Conservation (phyloP, 331 rosid species). For the Malus hybrid region DNA sequence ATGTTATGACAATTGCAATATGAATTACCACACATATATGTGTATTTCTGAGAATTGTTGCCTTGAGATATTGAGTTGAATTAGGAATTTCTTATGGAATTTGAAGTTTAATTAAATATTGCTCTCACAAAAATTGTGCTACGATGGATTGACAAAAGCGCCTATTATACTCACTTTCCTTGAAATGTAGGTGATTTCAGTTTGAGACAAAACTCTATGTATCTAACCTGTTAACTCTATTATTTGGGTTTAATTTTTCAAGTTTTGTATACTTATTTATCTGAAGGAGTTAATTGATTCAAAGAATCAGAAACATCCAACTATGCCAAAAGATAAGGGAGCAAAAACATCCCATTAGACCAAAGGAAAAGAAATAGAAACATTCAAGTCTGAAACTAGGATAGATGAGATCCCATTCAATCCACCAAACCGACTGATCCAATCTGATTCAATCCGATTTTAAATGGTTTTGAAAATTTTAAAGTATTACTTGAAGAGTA, state of each 20-base stretch:
- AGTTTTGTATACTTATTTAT: too few species aligned
- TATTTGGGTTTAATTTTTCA: too few species aligned
- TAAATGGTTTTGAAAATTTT: background rate
- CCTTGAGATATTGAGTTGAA: background rate
- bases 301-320: background rate
- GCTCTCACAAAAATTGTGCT: background rate
- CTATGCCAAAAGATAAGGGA: background rate
- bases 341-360: background rate
- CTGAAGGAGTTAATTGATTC: background rate
- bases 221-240: background rate
- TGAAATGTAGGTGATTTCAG: background rate
- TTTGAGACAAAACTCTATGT: background rate
- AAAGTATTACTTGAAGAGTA: too few species aligned
- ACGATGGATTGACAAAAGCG: background rate
- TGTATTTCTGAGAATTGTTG: background rate
- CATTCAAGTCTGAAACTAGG: background rate
- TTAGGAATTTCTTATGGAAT: background rate
- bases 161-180: background rate
- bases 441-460: background rate
- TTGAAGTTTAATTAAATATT: background rate
- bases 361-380: background rate
- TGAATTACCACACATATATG: too few species aligned
- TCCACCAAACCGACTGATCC: background rate
- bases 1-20: background rate
- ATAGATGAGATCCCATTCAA: background rate